Base-by-base conservation (phyloP, 2,329 filamentous ascomycete species). In the Metarhizium brunneum region DNA sequence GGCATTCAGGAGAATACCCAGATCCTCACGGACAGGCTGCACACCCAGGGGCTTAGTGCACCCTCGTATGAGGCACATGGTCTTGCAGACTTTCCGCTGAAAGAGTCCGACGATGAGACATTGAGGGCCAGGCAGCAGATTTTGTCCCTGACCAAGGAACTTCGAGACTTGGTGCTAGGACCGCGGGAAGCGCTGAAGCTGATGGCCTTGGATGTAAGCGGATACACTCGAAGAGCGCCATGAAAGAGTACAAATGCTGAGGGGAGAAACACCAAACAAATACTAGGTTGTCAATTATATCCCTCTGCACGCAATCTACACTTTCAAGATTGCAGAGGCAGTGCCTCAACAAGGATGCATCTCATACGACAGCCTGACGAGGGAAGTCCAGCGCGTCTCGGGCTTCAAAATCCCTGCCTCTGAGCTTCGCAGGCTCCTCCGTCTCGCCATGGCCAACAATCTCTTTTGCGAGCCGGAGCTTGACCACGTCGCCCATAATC, bases 401-500 rank as follows among this genome's bases (percentile, higher is more conserved):
- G 60, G 68, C 2, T 63, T 76, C 8, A 68, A 73, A 47, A 65
- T 75, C 43, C 64, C 61, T 6, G 54, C 62, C 2, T 57, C 57
- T 13, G 63, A 68, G 56, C 60, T 70, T 11, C 63, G 66, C 6
- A 71, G 73, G 25, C 58, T 76, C 0, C 49, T 75, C 29, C 71
- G 73, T 13, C 66, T 71, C 38, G 70, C 71, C 35, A 71, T 73
- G 57, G 65, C 67, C 1, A 71, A 72, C 57, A 66, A 67, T 48
- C 60, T 75, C 25, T 76, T 77, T 54, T 55, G 58, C 29, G 75
- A 76, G 60, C 71, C 71, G 0, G 54, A 63, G 14, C 58, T 63
- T 3, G 72, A 69, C 2, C 61, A 64, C 14, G 70, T 77, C 4
- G 68, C 69, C 2, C 75, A 77, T 58, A 76, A 70, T 16, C 60